phyloP scores from a whole-genome alignment of 768 basidiomycete species.

The Suillus lakei region DNA sequence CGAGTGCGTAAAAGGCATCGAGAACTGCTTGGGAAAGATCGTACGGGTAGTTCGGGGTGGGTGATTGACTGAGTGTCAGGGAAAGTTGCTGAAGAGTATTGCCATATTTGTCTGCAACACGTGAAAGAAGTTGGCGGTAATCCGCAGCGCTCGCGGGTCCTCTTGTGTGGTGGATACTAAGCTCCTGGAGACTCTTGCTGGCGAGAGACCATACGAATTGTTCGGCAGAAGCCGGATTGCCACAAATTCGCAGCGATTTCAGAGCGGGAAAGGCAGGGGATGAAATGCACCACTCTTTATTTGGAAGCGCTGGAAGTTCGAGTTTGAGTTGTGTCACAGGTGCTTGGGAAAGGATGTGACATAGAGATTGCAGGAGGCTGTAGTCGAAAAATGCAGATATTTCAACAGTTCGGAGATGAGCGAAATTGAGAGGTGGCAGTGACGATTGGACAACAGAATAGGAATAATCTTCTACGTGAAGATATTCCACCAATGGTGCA shows the following conservation, averaged over 20 bases:
- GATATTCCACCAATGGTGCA: conserved; percentile 18
- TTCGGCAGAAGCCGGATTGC: not conserved
- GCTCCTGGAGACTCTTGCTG: not conserved
- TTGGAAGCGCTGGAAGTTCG: conserved; percentile 1
- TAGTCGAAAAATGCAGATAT: conserved; percentile 3
- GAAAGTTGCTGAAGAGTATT: not conserved
- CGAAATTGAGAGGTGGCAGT: not conserved
- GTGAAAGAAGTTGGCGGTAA: not conserved
- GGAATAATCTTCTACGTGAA: conserved; percentile 5
- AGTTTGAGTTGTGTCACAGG: not conserved
- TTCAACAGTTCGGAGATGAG: not conserved
- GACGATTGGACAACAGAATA: not conserved
- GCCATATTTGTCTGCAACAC: not conserved
- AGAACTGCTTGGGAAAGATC: conserved; percentile 4
- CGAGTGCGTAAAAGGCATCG: not conserved
- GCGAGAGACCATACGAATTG: not conserved
- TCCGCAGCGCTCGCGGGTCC: not conserved
- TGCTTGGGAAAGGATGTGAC: conserved; percentile 6
- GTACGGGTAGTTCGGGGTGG: not conserved
- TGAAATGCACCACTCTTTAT: not conserved
- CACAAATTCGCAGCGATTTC: not conserved
- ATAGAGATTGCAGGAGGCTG: not conserved
- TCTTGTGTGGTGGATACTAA: not conserved
- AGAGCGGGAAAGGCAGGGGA: not conserved
- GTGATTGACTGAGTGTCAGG: not conserved